Base-by-base conservation (phyloP, 2,329 filamentous ascomycete genomes). In the Aspergillus sp. region DNA sequence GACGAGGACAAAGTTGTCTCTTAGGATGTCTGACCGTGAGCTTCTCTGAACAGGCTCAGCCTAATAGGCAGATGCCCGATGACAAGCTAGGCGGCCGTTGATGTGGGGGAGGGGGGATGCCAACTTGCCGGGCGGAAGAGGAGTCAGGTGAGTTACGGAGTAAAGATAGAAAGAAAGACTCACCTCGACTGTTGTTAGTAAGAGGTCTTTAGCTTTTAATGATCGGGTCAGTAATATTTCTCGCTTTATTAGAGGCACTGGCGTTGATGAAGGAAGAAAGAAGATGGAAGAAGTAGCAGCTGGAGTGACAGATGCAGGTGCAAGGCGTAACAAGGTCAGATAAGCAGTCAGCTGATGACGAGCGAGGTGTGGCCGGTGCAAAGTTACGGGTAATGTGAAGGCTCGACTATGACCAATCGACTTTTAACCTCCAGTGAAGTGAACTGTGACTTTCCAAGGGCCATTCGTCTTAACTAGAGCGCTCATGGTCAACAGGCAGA, bases 21-120 rank as follows among this genome's bases (percentile, higher is more conserved):
- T 52, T 55, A 53, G 23, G 19, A 23, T 48, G 27, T 51, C 56
- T 57, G 39, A 54, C 46, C 43, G 33, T 49, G 55, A 48, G 45
- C 48, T 56, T 57, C 55, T 57, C 52, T 55, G 17, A 54, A 48
- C 39, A 27, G 55, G 43, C 56, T 56, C 62, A 59, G 64, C 59
- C 64, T 59, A 59, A 63, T 63, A 65, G 59, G 62, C 57, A 57
- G 64, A 61, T 66, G 63, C 64, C 64, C 60, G 63, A 65, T 62
- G 64, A 64, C 60, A 56, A 54, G 37, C 50, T 39, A 53, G 21
- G 56, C 49, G 49, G 57, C 37, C 43, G 62, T 51, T 64, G 45
- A 58, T 58, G 59, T 62, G 57, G 59, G 58, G 51, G 57, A 53
- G 52, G 51, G 55, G 54, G 27, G 6, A 31, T 31, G 27, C 27